These are phyloP conservation scores for Quercus tomentella DNA, from an alignment of 331 rosid species.

Conservation along the genomic window DNA sequence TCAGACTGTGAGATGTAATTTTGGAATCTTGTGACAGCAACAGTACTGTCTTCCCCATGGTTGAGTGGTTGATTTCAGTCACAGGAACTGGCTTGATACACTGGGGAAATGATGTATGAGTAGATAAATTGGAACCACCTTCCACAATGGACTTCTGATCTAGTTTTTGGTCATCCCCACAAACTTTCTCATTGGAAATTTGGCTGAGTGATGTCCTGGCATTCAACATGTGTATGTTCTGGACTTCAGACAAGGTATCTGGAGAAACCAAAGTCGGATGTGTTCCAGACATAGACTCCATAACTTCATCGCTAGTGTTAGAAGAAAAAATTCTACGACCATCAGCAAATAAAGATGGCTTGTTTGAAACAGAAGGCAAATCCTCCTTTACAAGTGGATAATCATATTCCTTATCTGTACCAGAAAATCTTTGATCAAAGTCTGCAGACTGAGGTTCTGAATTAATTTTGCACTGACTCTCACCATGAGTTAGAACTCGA, in stretches of 20 bases:
- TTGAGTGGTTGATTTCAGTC: slow-evolving; percentile 26
- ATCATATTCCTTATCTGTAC: slow-evolving; percentile 37
- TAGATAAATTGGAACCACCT: slow-evolving; percentile 28
- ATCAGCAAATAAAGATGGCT: slow-evolving; percentile 26
- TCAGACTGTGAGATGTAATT: slow-evolving; percentile 32
- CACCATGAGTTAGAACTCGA: slow-evolving; percentile 12
- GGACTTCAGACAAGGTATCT: slow-evolving; percentile 37
- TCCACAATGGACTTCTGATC: slow-evolving; percentile 32
- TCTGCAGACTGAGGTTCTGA: slow-evolving; percentile 31
- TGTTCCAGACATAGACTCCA: slow-evolving; percentile 32
- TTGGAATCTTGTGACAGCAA: slow-evolving; percentile 41
- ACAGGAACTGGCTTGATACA: slow-evolving; percentile 29
- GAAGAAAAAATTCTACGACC: slow-evolving; percentile 28
- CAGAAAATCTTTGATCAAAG: slow-evolving; percentile 22
- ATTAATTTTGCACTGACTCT: slow-evolving; percentile 3
- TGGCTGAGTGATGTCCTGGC: slow-evolving; percentile 15
- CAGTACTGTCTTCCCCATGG: slow-evolving; percentile 33
- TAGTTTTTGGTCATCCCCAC: slow-evolving; percentile 32
- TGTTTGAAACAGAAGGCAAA: slow-evolving; percentile 33
- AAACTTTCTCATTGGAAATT: slow-evolving; percentile 28
- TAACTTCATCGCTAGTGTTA: slow-evolving; percentile 41
- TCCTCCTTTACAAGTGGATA: slow-evolving; percentile 36
- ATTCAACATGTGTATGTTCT: slow-evolving; percentile 22
- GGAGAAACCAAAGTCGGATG: slow-evolving; percentile 34
- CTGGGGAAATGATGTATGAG: slow-evolving; percentile 24